Base-by-base conservation (phyloP, 106 monocot genomes). In the Acorus gramineus region DNA sequence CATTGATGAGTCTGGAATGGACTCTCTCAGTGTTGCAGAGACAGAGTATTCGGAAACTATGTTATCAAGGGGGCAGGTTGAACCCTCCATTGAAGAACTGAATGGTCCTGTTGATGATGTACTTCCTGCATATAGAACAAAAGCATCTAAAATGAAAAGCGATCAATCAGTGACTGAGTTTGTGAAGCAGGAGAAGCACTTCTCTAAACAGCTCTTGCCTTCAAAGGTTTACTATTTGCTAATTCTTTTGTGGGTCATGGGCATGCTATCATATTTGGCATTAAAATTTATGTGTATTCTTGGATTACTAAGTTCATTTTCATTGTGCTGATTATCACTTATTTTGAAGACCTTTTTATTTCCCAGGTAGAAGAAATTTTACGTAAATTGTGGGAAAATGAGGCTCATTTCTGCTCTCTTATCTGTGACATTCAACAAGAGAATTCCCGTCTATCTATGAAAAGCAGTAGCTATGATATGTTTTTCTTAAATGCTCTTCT, bases 401-500 rank as follows among this genome's bases (percentile, higher is more conserved):
- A 96, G 60, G 14, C 71, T 0, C 54, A 50, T 11, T 51, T 96
- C 11, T 90, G 95, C 76, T 75, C 44, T 59, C 76, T 91, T 55
- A 80, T 96, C 11, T 91, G 80, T 73, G 82, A 87, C 55, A 76
- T 96, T 59, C 87, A 83, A 56, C 68, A 78, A 59, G 75, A 68
- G 47, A 69, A 60, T 52, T 61, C 60, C 53, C 69, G 48, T 61
- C 10, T 28, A 14, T 72, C 62, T 62, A 42, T n/a, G 42, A 69
- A 62, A 55, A 59, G 62, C 12, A 83, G 45, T 10, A 75, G 66
- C 51, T 81, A 81, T 61, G 58, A 44, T 8, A 87, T 96, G 78
- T 96, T 96, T 78, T 66, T 96, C 43, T 65, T 96, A 70, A 87
- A 85, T 63, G 69, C 69, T 74, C 81, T 96, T 77, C 76, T 87